Evolutionary conservation across 371 early-diverging fungal species (phyloP).

Genomic region (Dinochytrium kinnereticum): DNA sequence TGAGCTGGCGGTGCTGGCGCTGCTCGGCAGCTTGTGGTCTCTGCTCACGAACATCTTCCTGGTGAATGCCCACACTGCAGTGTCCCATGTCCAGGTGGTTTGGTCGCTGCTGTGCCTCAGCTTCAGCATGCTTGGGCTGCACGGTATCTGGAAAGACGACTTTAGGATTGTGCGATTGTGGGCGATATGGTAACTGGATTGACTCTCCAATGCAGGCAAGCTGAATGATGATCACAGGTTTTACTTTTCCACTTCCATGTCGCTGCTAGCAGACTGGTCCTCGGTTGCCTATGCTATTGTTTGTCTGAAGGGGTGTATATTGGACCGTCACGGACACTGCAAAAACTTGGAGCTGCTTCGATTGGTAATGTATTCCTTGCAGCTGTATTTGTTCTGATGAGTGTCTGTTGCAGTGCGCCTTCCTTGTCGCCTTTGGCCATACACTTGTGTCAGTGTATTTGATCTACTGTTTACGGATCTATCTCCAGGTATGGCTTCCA

Average conservation of each 20-base stretch:
- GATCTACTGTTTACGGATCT: not conserved
- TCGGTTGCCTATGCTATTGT: not conserved
- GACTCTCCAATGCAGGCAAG: too few species aligned
- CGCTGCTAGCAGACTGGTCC: not conserved
- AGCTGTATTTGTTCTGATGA: not conserved
- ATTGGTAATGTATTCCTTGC: not conserved
- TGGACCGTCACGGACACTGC: not conserved
- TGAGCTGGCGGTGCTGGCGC: not conserved
- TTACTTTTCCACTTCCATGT: not conserved
- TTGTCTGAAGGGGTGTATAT: not conserved
- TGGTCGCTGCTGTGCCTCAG: not conserved
- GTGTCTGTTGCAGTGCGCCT: not conserved
- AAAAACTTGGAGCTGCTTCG: not conserved
- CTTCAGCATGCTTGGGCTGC: not conserved
- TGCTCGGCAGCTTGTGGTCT: not conserved
- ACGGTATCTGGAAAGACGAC: not conserved
- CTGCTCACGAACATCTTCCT: not conserved
- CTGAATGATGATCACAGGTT: conserved; percentile 3
- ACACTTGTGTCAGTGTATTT: not conserved
- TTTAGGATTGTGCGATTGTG: not conserved
- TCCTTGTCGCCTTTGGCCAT: not conserved
- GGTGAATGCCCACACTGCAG: not conserved
- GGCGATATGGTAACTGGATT: not conserved
- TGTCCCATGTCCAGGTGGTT: not conserved
- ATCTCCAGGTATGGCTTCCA: not conserved